Base-by-base conservation (phyloP, 768 basidiomycete genomes). In the Termitomyces sp. region DNA sequence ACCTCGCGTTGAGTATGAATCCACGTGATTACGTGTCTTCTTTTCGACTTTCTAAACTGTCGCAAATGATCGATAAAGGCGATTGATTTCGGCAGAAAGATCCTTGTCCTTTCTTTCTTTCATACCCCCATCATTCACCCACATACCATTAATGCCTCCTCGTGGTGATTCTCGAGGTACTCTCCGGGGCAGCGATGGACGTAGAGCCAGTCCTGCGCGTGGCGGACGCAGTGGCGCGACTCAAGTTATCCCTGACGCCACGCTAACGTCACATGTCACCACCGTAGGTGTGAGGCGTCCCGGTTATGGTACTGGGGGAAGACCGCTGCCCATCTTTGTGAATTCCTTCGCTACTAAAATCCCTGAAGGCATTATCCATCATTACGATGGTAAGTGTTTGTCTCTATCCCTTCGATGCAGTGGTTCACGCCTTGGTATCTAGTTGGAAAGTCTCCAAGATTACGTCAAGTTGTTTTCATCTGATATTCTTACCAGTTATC, bases 201-300 rank as follows among this genome's bases (percentile, higher is more conserved):
- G 57, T 30, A 48, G 56, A 39, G 34, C 36, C 11, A 55, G 33
- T 48, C 50, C 70, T 59, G 65, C 63, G 46, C 69, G 71, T 56
- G 73, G 76, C 58, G 70, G 70, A 50, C 75, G 73, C 37, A 71
- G 72, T 49, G 72, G 72, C 56, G 65, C 65, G 54, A 63, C 63
- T 27, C 70, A 72, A 51, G 66, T 61, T 65, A 70, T 53, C 61
- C 64, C 52, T 67, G 68, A 56, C 11, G 72, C 72, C 60, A 37
- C 64, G 37, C 63, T 73, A 55, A 65, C 70, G 22, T 69, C 75
- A 30, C 78, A 79, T 54, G 71, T 81, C 56, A 71, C 77, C 13
- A 77, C 86, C 31, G 75, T 89, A 42, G 89, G 89, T 18, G 91
- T 91, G 39, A 86, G 80, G 64, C 78, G 91, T 42, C 80, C 87